Percentiles rank a stretch among this genome's conserved stretches.
Conservation (phyloP, 306 rosid genomes). For the Cajanus cajan region DNA sequence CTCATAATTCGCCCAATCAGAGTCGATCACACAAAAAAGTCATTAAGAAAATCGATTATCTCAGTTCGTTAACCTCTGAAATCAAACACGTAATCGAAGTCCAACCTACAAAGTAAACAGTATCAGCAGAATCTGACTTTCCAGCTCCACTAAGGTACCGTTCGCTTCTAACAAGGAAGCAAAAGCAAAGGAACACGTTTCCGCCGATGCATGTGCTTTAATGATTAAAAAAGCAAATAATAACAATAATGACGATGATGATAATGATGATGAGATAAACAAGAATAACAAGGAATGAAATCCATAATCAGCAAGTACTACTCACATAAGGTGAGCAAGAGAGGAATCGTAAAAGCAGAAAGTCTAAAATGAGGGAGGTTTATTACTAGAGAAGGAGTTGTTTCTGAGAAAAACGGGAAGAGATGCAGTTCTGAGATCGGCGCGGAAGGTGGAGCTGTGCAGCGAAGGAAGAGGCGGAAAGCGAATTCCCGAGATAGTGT, state of each 20-base stretch:
- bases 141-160: conserved; percentile 1
- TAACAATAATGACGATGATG: not conserved
- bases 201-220: conserved; percentile 9
- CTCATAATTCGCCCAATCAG: not conserved
- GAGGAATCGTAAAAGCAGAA: conserved; percentile 4
- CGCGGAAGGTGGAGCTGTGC: conserved; percentile 37
- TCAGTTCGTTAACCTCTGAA: not conserved
- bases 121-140: conserved; percentile 2
- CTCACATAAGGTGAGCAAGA: not conserved
- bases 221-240: not conserved
- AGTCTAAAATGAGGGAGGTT: conserved; percentile 18
- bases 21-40: not conserved
- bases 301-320: conserved; percentile 20
- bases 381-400: conserved; percentile 49
- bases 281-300: not conserved
- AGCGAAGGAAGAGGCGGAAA: conserved; percentile 54
- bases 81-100: not conserved
- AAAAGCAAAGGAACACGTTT: conserved; percentile 17
- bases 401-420: conserved; percentile 43
- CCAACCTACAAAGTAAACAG: not conserved
- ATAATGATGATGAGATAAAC: not conserved
- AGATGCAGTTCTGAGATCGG: conserved; percentile 41
- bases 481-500: conserved; percentile 71
- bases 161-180: not conserved
- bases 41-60: not conserved